Base-by-base conservation (phyloP, 306 rosid species). In the Erythrophleum fordii region DNA sequence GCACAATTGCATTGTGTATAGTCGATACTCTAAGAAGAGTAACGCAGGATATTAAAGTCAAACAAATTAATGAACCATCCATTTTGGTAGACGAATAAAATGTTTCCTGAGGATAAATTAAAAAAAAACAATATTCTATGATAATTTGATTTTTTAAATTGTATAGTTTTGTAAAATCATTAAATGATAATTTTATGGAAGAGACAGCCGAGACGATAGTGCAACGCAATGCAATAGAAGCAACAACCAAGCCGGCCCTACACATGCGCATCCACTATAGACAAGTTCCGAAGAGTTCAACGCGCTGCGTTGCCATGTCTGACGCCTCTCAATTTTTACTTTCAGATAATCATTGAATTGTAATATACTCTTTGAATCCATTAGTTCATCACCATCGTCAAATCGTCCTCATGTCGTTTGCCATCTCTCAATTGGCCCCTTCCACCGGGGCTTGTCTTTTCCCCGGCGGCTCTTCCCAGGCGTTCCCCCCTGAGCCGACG, bases 401-500 rank as follows among this genome's bases (percentile, higher is more conserved):
- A 34, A 12, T 31, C 44, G 9, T 66, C 51, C 20, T 41, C 31
- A 67, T 67, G 72, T 26, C 72, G 14, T 20, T 45, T 20, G 52
- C 72, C n/a, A 37, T 67, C 51, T n/a, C 51, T 3, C 26, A 67
- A 26, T 41, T 11, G 5, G 31, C 39, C 31, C 34, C 72, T 37
- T 11, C 72, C 35, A 11, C 83, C 44, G 87, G 86, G 72, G 75
- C 83, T 49, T 59, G 35, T 72, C 67, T 76, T 55, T 84, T 80
- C 8, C 71, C 80, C 42, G 29, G 26, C 74, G 37, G 37, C 69
- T 20, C 55, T 5, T 73, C 83, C 41, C 67, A 75, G 1, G 8
- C 68, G 70, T 44, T 80, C 86, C 86, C 45, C 42, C 73, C 73
- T 11, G 56, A 72, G 3, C 4, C 2, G 51, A 70, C 78, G n/a